Percentiles rank a stretch among this genome's conserved stretches.
Conservation (phyloP, 805 yeast species). For the Nakazawaea sp. region DNA sequence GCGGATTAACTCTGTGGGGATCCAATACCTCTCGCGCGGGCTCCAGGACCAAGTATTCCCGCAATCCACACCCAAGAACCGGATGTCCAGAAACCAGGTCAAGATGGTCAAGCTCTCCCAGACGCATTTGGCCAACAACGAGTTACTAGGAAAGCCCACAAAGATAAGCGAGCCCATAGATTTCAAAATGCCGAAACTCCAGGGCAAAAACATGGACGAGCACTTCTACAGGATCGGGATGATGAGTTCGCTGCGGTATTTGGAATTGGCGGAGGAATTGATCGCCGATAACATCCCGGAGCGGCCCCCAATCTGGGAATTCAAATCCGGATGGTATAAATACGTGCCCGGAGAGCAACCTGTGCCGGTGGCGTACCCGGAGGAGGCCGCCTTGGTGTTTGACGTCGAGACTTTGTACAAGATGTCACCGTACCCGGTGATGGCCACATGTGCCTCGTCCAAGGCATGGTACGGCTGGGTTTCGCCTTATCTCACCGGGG, state of each 20-base stretch:
- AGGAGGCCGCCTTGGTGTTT: constrained; percentile 68
- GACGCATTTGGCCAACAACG: constrained; percentile 51
- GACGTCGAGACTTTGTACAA: constrained; percentile 88
- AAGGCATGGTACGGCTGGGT: constrained; percentile 94
- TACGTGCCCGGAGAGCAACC: constrained; percentile 55
- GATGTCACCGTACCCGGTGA: constrained; percentile 61
- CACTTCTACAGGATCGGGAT: constrained; percentile 75
- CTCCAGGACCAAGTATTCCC: constrained; percentile 63
- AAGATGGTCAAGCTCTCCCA: constrained; percentile 42
- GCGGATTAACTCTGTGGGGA: constrained; percentile 69
- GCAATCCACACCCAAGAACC: constrained; percentile 14
- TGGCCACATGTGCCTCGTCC: constrained; percentile 74
- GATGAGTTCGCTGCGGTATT: constrained; percentile 53
- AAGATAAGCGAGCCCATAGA: constrained; percentile 50
- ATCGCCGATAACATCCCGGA: constrained; percentile 29
- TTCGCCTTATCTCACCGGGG: constrained; percentile 70
- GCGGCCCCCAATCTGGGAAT: constrained; percentile 46
- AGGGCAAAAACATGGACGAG: constrained; percentile 70
- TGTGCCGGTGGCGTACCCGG: constrained; percentile 55
- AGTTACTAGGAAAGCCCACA: constrained; percentile 72
- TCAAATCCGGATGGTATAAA: constrained; percentile 74
- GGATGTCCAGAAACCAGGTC: constrained; percentile 25
- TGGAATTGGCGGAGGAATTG: constrained; percentile 41
- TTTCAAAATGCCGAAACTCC: constrained; percentile 60
- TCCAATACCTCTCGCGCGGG: constrained; percentile 61